phyloP scores from a whole-genome alignment of 352 stramenopile species.

The Globisporangium recalcitrans region DNA sequence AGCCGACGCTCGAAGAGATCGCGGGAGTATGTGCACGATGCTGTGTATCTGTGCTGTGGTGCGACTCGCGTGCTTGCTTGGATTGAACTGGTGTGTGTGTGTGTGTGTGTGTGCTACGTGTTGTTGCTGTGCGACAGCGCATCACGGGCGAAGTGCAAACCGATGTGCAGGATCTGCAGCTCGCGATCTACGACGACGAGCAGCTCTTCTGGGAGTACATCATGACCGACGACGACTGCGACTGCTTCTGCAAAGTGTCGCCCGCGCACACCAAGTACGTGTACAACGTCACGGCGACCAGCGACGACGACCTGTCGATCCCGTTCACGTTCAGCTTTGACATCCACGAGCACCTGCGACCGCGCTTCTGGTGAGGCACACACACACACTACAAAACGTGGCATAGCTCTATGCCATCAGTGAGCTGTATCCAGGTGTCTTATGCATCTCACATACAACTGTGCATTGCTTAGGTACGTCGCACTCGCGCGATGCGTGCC shows the following conservation, averaged over 20 bases:
- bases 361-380: slow-evolving; percentile 47
- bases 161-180: slow-evolving; percentile 49
- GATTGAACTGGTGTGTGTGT: neutral
- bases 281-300: slow-evolving; percentile 56
- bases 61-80: neutral
- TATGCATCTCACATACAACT: no score
- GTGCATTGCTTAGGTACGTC: slow-evolving; percentile 31
- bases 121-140: slow-evolving; percentile 16
- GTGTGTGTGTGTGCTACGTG: no score
- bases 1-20: slow-evolving; percentile 47
- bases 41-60: neutral
- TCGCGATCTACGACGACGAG: slow-evolving; percentile 81
- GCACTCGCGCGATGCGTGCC: slow-evolving; percentile 65
- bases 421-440: no score
- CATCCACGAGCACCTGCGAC: slow-evolving; percentile 57
- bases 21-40: slow-evolving; percentile 32
- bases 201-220: slow-evolving; percentile 74
- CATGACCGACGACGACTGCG: slow-evolving; percentile 50
- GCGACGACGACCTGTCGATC: slow-evolving; percentile 26
- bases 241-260: slow-evolving; percentile 73
- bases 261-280: slow-evolving; percentile 57
- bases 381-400: neutral
- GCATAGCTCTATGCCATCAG: no score
- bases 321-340: slow-evolving; percentile 59
- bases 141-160: slow-evolving; percentile 64